Evolutionary conservation across 2,329 filamentous ascomycete genomes (phyloP).

Genomic region (Fusarium sp.): DNA sequence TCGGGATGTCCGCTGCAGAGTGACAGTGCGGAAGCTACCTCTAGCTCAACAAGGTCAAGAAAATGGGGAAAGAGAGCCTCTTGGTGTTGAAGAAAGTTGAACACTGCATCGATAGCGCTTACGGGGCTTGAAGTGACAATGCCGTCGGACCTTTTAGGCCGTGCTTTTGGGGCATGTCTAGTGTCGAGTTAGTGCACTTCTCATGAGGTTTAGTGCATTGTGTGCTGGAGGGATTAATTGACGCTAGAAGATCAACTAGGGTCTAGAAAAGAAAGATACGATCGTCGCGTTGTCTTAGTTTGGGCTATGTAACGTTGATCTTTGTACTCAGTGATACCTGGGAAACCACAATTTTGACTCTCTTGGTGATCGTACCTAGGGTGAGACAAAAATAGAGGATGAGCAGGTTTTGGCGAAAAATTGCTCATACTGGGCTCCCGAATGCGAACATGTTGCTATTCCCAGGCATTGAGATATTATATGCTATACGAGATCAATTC

Average conservation of each 20-base stretch:
- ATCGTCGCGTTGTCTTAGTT: neutral
- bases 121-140: neutral
- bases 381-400: neutral
- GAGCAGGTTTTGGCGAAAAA: neutral
- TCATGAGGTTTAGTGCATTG: neutral
- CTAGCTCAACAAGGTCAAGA: neutral
- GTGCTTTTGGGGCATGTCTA: neutral
- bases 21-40: neutral
- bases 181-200: neutral
- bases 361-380: neutral
- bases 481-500: neutral
- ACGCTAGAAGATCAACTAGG: neutral
- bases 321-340: neutral
- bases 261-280: neutral
- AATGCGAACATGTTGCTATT: neutral
- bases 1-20: constrained; percentile 5
- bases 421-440: neutral
- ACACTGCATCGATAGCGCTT: constrained; percentile 10
- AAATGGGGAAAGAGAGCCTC: neutral
- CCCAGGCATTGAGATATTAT: neutral
- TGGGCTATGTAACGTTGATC: constrained; percentile 5
- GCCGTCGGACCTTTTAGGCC: neutral
- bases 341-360: neutral
- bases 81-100: neutral
- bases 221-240: neutral